Base-by-base conservation (phyloP, 441 rosid genomes). In the Melastoma candidum region DNA sequence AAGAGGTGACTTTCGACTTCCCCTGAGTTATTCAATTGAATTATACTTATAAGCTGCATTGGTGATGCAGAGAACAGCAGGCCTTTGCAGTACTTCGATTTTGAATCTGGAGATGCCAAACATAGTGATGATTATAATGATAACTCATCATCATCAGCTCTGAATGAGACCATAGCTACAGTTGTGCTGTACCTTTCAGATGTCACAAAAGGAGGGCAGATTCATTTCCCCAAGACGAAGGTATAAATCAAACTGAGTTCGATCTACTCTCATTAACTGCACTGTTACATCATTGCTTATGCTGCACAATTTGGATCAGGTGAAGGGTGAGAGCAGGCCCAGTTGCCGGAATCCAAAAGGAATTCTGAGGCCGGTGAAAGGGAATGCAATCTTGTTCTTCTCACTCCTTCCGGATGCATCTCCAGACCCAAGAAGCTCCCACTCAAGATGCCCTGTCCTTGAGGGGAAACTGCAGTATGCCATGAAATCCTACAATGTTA, bases 331-430 rank as follows among this genome's bases (percentile, higher is more conserved):
- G 74, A 63, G 60, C n/a, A 74, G 86, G 86, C 75, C 85, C 3
- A 79, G 80, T 51, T 88, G 99, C 57, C 49, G 72, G 39, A 77
- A 74, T 60, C 47, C 56, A 3, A 63, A 68, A 56, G 64, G 60
- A 60, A 60, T 73, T 48, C 71, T 77, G 63, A 80, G 70, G 69
- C 95, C 97, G 2, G 51, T 66, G 0, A 87, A 81, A 80, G 96
- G 97, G 64, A 82, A 83, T 32, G 99, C 94, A 2, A 43, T 89
- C 54, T 55, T 93, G 68, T 80, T 89, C 67, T 93, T 93, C 85
- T 79, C 64, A 27, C 65, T 74, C 47, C 81, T 63, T 53, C 82
- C 71, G 10, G 76, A 84, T 49, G 22, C 22, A 17, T 17, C 22
- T 17, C 22, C 22, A 17, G 22, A 17, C 22, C 22, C 22, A 17